Conservation (phyloP, 163 green algal species). For the Chlamydomonas reinhardtii region DNA sequence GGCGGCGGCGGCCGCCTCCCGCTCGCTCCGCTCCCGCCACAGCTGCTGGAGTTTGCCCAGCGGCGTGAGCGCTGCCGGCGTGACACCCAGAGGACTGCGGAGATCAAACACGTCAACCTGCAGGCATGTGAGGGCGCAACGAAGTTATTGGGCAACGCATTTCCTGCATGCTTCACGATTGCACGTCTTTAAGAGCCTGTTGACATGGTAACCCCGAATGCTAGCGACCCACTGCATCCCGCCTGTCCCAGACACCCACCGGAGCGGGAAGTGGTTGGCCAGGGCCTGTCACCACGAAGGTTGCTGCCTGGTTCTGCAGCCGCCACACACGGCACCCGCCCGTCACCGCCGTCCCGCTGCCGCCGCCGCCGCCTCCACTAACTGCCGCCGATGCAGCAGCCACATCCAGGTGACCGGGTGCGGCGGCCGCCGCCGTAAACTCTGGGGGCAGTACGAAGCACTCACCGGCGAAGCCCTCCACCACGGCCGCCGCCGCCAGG, state of each 20-base stretch:
- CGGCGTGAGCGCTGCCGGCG: constrained; percentile 54
- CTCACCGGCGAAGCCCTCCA: constrained; percentile 70
- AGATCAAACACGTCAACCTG: constrained; percentile 64
- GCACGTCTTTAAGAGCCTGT: no score
- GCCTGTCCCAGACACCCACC: no score
- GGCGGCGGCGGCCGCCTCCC: neutral
- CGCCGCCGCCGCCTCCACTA: neutral
- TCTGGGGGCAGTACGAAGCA: constrained; percentile 59
- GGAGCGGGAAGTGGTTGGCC: no score
- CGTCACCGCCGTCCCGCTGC: constrained; percentile 31
- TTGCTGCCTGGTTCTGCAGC: constrained; percentile 75
- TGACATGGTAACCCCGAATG: no score
- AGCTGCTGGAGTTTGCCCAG: neutral
- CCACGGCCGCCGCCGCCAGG: constrained; percentile 37
- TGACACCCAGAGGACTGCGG: constrained; percentile 76
- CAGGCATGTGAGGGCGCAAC: neutral
- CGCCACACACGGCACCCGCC: constrained; percentile 67
- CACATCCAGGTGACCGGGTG: no score
- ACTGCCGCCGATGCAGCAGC: no score
- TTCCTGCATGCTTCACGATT: no score
- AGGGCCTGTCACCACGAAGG: constrained; percentile 67
- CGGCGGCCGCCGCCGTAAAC: no score
- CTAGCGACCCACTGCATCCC: no score
- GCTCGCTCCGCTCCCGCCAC: no score
- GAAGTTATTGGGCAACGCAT: no score